A percentile compares a stretch with the other conserved stretches of the same genome.
Conservation (phyloP, 108 stramenopile genomes). For the Nitzschia inconspicua region DNA sequence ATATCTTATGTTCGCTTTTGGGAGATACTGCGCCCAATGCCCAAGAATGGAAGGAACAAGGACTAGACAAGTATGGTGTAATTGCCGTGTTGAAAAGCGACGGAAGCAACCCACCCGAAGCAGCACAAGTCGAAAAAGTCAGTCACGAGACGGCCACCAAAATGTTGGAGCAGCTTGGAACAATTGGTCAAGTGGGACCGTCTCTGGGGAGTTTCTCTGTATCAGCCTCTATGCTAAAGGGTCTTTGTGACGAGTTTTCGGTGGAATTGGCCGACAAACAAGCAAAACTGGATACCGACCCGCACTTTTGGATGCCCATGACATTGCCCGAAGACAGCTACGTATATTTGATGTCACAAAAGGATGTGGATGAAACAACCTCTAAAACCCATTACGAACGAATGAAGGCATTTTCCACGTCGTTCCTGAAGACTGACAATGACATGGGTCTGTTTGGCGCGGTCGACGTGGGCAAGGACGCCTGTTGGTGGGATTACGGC, state of each 20-base stretch:
- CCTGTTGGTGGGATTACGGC: conserved; percentile 99
- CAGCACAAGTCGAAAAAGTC: conserved; percentile 99
- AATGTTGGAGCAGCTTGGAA: conserved; percentile 87
- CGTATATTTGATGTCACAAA: conserved; percentile 84
- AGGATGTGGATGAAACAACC: conserved; percentile 69
- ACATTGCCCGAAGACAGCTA: conserved; percentile 87
- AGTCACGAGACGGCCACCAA: conserved; percentile 91
- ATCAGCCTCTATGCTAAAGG: conserved; percentile 74
- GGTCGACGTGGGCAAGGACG: conserved; percentile 93
- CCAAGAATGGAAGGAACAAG: conserved; percentile 88
- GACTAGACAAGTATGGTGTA: conserved; percentile 97
- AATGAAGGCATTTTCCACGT: conserved; percentile 74
- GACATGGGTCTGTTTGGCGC: conserved; percentile 92
- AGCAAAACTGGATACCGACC: conserved; percentile 92
- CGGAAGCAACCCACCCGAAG: conserved; percentile 61
- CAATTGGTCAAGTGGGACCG: conserved; percentile 89
- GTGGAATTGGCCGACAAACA: conserved; percentile 77
- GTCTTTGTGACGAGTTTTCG: conserved; percentile 82
- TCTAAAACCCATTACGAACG: conserved; percentile 77
- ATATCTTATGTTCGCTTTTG: conserved; percentile 94
- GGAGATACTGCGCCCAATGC: conserved; percentile 87
- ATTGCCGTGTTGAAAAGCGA: conserved; percentile 81
- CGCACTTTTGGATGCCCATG: conserved; percentile 99
- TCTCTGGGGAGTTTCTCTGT: conserved; percentile 94
- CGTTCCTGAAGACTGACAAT: conserved; percentile 36